A percentile compares a stretch with the other conserved stretches of the same genome.
Conservation (phyloP, 345 rosid genomes). For the Eutrema yunnanense region DNA sequence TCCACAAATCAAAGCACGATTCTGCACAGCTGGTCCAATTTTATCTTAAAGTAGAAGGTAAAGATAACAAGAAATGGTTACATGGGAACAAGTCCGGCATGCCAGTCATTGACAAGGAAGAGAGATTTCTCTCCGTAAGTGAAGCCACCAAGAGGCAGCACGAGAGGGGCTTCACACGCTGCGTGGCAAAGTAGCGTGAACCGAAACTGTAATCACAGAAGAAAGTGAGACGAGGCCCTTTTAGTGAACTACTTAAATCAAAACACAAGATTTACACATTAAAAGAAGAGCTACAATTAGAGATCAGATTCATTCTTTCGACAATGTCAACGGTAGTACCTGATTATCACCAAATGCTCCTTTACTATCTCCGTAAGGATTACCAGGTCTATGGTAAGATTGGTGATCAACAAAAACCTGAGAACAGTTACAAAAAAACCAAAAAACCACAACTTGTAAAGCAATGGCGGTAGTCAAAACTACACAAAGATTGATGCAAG, state of each 20-base stretch:
- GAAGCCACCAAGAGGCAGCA: slow-evolving; percentile 88
- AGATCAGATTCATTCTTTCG: not conserved
- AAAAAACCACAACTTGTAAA: not conserved
- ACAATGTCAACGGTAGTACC: slow-evolving; percentile 33
- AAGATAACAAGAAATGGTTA: slow-evolving; percentile 30
- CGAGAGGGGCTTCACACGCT: slow-evolving; percentile 95
- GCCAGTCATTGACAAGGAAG: slow-evolving; percentile 98
- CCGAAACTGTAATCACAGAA: slow-evolving; percentile 72
- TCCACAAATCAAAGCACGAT: not conserved
- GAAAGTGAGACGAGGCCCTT: not conserved
- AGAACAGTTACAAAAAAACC: not conserved
- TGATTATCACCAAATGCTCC: slow-evolving; percentile 97
- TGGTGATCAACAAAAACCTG: slow-evolving; percentile 90
- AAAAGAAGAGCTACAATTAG: not conserved
- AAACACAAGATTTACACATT: not conserved
- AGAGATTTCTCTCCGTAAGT: slow-evolving; percentile 90
- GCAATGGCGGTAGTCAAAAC: not conserved
- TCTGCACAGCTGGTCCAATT: not conserved
- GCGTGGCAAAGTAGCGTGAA: slow-evolving; percentile 91
- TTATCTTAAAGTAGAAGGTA: not conserved
- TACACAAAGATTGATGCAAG: not conserved
- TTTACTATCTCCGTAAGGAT: slow-evolving; percentile 72
- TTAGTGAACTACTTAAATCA: not conserved
- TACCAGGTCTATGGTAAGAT: slow-evolving; percentile 86
- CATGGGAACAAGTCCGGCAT: slow-evolving; percentile 94